Conservation (phyloP, 176 grass and related monocot genomes). For the Hordeum vulgare region DNA sequence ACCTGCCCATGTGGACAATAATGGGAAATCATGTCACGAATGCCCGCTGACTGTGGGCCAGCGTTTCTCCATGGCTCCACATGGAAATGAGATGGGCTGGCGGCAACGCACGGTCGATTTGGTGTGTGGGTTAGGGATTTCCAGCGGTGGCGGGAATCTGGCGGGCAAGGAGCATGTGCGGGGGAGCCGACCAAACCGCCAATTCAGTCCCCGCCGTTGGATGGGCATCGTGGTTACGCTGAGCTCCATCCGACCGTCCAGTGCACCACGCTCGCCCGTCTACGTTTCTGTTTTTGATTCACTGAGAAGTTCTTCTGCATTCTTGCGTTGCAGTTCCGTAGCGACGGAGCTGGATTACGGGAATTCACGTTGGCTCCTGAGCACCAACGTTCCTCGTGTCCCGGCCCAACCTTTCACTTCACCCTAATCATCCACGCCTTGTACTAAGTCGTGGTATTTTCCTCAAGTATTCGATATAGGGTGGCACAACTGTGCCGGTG, state of each 20-base stretch:
- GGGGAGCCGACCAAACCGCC: constrained; percentile 43
- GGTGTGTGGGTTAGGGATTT: background rate
- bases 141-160: constrained; percentile 15
- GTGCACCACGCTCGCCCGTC: background rate
- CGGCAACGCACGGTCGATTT: background rate
- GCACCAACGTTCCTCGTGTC: too few species aligned
- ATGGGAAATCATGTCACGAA: background rate
- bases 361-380: too few species aligned
- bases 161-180: background rate
- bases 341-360: background rate
- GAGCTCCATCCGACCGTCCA: background rate
- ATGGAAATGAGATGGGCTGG: background rate
- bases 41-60: background rate
- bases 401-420: too few species aligned
- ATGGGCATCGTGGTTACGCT: constrained; percentile 12
- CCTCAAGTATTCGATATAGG: too few species aligned
- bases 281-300: background rate
- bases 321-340: background rate
- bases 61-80: rapidly evolving
- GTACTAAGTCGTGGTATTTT: too few species aligned
- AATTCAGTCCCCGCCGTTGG: constrained; percentile 8
- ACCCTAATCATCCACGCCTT: too few species aligned
- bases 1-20: background rate
- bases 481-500: too few species aligned
- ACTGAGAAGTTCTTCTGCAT: background rate